Percentiles rank a stretch among this genome's conserved stretches.
Conservation (phyloP, 148 eudicot genomes). For the Cornus controversa region DNA sequence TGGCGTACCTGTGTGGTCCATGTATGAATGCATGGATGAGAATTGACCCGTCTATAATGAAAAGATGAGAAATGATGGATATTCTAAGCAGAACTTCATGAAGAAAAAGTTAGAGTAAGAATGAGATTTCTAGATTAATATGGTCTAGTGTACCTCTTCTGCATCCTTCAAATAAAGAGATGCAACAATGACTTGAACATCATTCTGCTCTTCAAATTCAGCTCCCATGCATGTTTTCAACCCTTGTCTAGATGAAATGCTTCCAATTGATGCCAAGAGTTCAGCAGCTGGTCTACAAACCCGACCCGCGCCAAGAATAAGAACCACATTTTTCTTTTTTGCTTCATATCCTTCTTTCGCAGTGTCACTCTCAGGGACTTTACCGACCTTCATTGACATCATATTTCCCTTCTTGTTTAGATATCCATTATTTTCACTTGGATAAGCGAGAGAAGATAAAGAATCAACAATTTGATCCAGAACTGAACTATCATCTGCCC, state of each 20-base stretch:
- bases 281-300: conserved; percentile 97
- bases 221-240: conserved; percentile 35
- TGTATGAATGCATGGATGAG: neutral
- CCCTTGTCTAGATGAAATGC: conserved; percentile 45
- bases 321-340: conserved; percentile 47
- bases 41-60: neutral
- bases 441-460: conserved; percentile 63
- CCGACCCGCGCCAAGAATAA: conserved; percentile 97
- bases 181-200: conserved; percentile 81
- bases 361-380: conserved; percentile 38
- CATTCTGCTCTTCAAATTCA: conserved; percentile 47
- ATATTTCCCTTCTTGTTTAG: conserved; percentile 39
- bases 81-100: neutral
- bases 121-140: neutral
- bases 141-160: conserved; percentile 65
- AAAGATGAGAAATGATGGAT: neutral
- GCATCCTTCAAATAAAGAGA: conserved; percentile 87
- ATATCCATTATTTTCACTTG: conserved; percentile 37
- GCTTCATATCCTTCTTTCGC: conserved; percentile 26
- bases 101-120: neutral
- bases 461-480: conserved; percentile 81
- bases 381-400: conserved; percentile 60
- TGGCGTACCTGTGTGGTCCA: neutral
- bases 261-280: conserved; percentile 64
- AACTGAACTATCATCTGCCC: conserved; percentile 70